Conservation (phyloP, 306 rosid species). For the Cucurbita moschata region DNA sequence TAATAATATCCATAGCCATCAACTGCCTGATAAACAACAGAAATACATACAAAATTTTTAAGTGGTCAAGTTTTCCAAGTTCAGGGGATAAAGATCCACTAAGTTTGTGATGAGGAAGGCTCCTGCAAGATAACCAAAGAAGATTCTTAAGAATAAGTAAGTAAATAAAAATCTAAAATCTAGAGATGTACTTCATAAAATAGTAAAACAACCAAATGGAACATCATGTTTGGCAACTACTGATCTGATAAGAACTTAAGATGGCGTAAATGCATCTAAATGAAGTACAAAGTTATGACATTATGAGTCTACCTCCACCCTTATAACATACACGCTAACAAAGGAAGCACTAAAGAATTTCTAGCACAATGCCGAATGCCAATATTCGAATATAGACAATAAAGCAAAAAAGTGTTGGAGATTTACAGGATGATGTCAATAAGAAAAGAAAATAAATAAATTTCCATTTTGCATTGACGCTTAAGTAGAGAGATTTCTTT, state of each 20-base stretch:
- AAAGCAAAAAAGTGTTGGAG: neutral
- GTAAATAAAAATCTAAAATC: neutral
- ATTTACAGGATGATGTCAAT: neutral
- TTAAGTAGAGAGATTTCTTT: neutral
- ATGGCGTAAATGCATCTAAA: neutral
- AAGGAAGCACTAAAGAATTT: neutral
- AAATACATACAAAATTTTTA: constrained; percentile 66
- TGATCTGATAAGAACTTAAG: neutral
- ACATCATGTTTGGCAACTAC: neutral
- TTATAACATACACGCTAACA: neutral
- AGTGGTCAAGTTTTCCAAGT: constrained; percentile 75
- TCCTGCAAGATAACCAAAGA: constrained; percentile 41
- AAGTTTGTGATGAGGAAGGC: constrained; percentile 55
- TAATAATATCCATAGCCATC: neutral
- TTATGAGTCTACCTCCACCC: neutral
- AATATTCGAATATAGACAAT: neutral
- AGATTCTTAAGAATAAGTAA: constrained; percentile 17
- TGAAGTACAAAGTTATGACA: neutral
- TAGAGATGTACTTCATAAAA: neutral
- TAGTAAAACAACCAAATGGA: neutral
- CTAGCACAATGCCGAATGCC: neutral
- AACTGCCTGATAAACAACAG: neutral
- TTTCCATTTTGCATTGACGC: neutral
- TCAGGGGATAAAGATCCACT: constrained; percentile 69
- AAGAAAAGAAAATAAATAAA: neutral